Evolutionary conservation across 108 stramenopile genomes (phyloP).

Genomic region (Fragilariopsis cylindrus): DNA sequence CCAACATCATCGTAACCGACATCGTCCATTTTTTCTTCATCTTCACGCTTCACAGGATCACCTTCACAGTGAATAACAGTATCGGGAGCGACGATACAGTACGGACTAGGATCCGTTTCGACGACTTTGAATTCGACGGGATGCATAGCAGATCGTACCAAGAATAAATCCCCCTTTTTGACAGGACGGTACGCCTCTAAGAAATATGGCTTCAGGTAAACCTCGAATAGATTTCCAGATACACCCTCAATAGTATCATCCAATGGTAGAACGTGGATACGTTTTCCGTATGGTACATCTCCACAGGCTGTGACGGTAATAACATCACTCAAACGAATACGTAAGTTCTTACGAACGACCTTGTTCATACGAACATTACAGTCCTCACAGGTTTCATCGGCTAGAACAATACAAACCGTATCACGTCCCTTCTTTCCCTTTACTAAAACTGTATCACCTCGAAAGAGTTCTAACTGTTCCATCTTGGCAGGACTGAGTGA

Average conservation of each 20-base stretch:
- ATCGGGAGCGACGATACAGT: slow-evolving; percentile 98
- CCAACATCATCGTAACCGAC: slow-evolving; percentile 99
- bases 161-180: slow-evolving; percentile 98
- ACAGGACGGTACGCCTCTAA: slow-evolving; percentile 99
- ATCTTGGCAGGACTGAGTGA: slow-evolving; percentile 91
- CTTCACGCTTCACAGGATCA: slow-evolving; percentile 98
- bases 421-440: slow-evolving; percentile 99
- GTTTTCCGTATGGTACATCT: slow-evolving; percentile 98
- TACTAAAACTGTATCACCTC: slow-evolving; percentile 98
- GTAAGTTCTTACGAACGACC: slow-evolving; percentile 98
- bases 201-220: slow-evolving; percentile 99
- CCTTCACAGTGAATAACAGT: slow-evolving; percentile 99
- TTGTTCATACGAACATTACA: slow-evolving; percentile 99
- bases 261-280: slow-evolving; percentile 96
- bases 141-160: slow-evolving; percentile 98
- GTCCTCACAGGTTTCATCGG: slow-evolving; percentile 97
- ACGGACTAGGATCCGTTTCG: slow-evolving; percentile 96
- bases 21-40: slow-evolving; percentile 97
- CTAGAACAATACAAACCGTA: slow-evolving; percentile 98
- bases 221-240: slow-evolving; percentile 98
- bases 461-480: slow-evolving; percentile 98
- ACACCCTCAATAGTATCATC: slow-evolving; percentile 99
- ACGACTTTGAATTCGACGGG: slow-evolving; percentile 99
- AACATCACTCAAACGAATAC: slow-evolving; percentile 96
- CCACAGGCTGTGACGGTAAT: slow-evolving; percentile 94